Evolutionary conservation across 805 yeast species (phyloP), one percentile per base, ranked within the genome.

Genomic region (Suhomyces sp.): DNA sequence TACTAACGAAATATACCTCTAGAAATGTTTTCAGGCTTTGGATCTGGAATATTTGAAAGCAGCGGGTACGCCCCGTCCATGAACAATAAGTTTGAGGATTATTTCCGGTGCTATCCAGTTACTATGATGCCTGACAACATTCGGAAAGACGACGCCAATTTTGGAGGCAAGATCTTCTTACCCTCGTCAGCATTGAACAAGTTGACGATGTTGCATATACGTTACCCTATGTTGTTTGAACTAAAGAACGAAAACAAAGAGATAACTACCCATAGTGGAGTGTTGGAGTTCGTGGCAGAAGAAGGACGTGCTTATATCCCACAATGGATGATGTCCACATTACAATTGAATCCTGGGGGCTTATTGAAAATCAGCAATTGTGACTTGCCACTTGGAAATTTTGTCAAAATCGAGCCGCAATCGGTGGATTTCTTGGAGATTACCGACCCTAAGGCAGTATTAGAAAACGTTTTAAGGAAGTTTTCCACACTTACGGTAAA

Each of bases 231-330:
- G 99, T 70, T 93, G 31, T 93, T 93, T 54, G 84, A 83, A 57
- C 63, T 93, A 25, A 67, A 70, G 21, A 83, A 84, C 36, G 95
- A 83, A 48, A 82, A 76, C 23, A 68, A 75, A 16, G 70, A 61
- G 13, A 56, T 69, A 20, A 65, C 56, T 6, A 87, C 97, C 0
- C 96, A 88, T 56, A 84, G 90, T 30, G 99, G 99, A 54, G 98
- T 93, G 19, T 66, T 93, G 42, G 98, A 93, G 63, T 93, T 93
- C 58, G 83, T 86, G 12, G 96, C 98, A 1, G 98, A 93, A 54
- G 98, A 93, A 66, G 99, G 99, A 12, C 72, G 98, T 38, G 93
- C 79, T 2, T 93, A 93, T 56, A 52, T 93, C 22, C 99, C 99
- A 0, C 88, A 86, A 48, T 93, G 99, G 99, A 90, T 93, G 90